Percentiles rank a stretch among this genome's conserved stretches.
Conservation (phyloP, 176 grass and related monocot genomes). For the Urochloa ruziziensis region DNA sequence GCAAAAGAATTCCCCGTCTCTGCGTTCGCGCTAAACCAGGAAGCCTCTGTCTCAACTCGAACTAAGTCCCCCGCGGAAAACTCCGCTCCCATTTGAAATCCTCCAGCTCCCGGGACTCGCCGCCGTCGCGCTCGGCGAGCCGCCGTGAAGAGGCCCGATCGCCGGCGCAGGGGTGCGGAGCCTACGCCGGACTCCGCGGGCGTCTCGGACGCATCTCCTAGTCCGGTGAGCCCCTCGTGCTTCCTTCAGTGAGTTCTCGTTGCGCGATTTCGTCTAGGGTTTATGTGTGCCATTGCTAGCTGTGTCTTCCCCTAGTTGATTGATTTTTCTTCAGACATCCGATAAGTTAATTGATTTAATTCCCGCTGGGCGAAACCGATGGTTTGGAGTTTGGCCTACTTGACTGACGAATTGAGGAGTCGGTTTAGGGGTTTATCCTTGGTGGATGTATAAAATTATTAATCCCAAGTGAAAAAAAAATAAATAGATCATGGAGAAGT, state of each 20-base stretch:
- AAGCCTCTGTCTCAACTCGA: not conserved
- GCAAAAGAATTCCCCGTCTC: not conserved
- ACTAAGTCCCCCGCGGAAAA: not conserved
- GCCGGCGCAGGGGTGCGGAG: not conserved
- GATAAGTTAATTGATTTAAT: not conserved
- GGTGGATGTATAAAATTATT: not conserved
- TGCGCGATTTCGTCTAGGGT: conserved; percentile 19
- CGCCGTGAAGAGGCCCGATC: not conserved
- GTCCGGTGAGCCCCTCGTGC: not conserved
- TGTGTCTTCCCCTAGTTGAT: not conserved
- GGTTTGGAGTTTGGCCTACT: not conserved
- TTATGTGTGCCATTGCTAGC: not conserved
- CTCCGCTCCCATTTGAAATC: conserved; percentile 11
- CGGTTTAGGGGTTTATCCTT: not conserved
- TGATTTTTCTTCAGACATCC: no score
- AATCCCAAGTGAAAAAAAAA: not conserved
- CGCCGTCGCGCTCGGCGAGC: not conserved
- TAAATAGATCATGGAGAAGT: not conserved
- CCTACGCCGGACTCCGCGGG: not conserved
- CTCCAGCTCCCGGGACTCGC: not conserved
- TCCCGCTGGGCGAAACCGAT: not conserved
- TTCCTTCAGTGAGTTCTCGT: not conserved
- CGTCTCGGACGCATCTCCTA: not conserved
- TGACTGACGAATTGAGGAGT: not conserved
- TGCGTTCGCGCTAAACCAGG: not conserved